Conservation (phyloP, 257 asterid species). For the Solanum ossicruentum region DNA sequence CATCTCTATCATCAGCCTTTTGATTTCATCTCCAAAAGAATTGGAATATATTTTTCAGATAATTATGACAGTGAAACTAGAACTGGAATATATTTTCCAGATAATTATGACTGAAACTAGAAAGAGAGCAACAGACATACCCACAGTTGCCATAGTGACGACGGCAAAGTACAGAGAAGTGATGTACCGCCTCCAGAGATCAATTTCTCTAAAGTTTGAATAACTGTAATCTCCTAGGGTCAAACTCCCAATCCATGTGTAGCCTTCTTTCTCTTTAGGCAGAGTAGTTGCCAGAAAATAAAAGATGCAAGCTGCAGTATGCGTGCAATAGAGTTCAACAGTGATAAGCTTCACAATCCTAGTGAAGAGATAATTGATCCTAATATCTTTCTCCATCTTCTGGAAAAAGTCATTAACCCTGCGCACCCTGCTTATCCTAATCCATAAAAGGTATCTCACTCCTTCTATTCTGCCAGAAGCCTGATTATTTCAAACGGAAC, state of each 20-base stretch:
- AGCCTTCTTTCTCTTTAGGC: slow-evolving; percentile 70
- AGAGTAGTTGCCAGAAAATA: slow-evolving; percentile 86
- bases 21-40: background rate
- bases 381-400: slow-evolving; percentile 78
- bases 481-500: slow-evolving; percentile 14
- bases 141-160: slow-evolving; percentile 96
- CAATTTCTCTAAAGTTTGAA: slow-evolving; percentile 66
- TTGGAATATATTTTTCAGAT: background rate
- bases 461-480: slow-evolving; percentile 52
- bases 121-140: slow-evolving; percentile 28
- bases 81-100: background rate
- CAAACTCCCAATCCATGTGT: slow-evolving; percentile 98
- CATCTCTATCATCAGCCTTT: background rate
- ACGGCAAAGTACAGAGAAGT: slow-evolving; percentile 87
- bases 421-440: slow-evolving; percentile 74
- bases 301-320: slow-evolving; percentile 95
- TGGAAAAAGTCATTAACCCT: slow-evolving; percentile 46
- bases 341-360: slow-evolving; percentile 69
- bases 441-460: slow-evolving; percentile 78
- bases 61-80: background rate
- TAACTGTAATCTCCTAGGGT: slow-evolving; percentile 72
- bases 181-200: slow-evolving; percentile 71
- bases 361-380: slow-evolving; percentile 75
- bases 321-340: slow-evolving; percentile 89
- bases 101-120: background rate